A percentile compares a stretch with the other conserved stretches of the same genome.
phyloP scores from a whole-genome alignment of 345 rosid genomes.

The Gossypium arboreum region DNA sequence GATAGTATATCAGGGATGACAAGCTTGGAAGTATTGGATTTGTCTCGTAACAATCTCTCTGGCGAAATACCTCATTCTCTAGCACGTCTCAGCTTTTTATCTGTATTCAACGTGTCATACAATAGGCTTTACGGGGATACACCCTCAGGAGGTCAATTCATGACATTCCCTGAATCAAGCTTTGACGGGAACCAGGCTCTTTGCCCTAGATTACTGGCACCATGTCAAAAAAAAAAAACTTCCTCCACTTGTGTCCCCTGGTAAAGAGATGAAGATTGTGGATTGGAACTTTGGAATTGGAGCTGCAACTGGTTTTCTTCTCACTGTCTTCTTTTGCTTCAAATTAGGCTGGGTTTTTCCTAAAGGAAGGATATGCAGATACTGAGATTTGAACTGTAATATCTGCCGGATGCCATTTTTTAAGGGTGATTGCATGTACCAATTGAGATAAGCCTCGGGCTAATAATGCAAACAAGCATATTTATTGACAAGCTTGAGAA shows the following conservation, averaged over 20 bases:
- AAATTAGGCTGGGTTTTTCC: constrained; percentile 20
- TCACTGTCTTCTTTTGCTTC: constrained; percentile 25
- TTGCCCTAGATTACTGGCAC: too few relatives aligned
- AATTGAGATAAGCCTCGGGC: too few relatives aligned
- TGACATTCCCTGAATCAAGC: constrained; percentile 30
- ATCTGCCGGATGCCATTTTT: too few relatives aligned
- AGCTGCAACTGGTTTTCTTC: constrained; percentile 20
- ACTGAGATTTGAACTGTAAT: too few relatives aligned
- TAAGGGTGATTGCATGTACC: too few relatives aligned
- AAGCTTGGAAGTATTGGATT: constrained; percentile 20
- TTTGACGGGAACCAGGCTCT: constrained; percentile 29
- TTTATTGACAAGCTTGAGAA: not conserved
- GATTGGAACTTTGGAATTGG: constrained; percentile 23
- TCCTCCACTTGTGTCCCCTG: not conserved
- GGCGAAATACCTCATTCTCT: constrained; percentile 17
- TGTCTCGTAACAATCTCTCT: constrained; percentile 12
- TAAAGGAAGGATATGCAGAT: not conserved
- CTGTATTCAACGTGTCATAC: constrained; percentile 24
- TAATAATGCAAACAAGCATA: too few relatives aligned
- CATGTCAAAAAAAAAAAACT: not conserved
- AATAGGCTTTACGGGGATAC: constrained; percentile 23
- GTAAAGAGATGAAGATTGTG: not conserved
- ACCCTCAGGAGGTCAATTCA: constrained; percentile 27
- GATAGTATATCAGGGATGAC: constrained; percentile 12
- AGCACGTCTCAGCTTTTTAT: constrained; percentile 13